Evolutionary conservation across 257 asterid species (phyloP), one percentile per base, ranked within the genome.

Genomic region (Perilla frutescens): DNA sequence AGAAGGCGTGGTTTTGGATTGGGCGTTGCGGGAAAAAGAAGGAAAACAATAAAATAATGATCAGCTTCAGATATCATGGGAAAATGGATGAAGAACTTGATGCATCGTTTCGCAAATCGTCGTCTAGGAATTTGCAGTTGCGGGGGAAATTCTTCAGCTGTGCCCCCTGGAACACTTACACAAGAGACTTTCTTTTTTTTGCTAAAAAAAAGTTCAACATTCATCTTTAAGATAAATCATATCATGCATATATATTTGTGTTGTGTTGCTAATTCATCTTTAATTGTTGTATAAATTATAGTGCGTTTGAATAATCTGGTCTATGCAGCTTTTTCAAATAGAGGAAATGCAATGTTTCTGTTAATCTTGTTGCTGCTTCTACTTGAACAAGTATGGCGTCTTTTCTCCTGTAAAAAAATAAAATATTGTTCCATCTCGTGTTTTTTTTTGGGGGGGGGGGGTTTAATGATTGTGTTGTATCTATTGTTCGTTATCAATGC

Each of bases 31-130:
- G 65, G 0, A 54, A 10, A 29, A 68, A 41, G 58, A 79, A 72
- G 32, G 60, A 54, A 26, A 40, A 8, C 9, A 51, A 11, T 10
- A 53, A 62, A 40, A 70, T 37, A 58, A 9, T 0, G 80, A 62
- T 54, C 29, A 84, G 88, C 71, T 78, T 84, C 29, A 84, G 80
- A n/a, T 49, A 64, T 41, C 8, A 61, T 2, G 66, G 44, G 4
- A 56, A 50, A 14, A 26, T 15, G 72, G 77, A 67, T 13, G 61
- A 76, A 67, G 80, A 49, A 3, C 48, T 73, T 20, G 79, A 74
- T 57, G 63, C 36, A 68, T 75, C 81, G 8, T 69, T 74, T 12
- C 66, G 75, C 2, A 57, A 49, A 32, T 41, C 75, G n/a, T 60
- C 5, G n/a, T 66, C 75, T 3, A 55, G 84, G 77, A 48, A 6